Base-by-base conservation (phyloP, 1,139 yeast species). In the Yamadazyma sp. region DNA sequence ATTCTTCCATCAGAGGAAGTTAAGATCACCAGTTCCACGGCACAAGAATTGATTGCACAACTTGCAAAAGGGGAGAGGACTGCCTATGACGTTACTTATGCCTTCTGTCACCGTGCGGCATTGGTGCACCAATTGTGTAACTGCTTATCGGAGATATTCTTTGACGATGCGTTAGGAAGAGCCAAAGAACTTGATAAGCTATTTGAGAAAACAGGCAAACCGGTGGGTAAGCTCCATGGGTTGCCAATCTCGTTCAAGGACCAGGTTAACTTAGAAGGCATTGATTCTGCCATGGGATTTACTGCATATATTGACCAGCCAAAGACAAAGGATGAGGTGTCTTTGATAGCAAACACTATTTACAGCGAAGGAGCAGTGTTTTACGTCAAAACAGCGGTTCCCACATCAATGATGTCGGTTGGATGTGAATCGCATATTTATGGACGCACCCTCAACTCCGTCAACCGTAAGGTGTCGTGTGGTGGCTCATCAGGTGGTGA, bases 221-320 rank as follows among this genome's bases (percentile, higher is more conserved):
- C 48, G 18, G 42, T 38, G 33, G 74, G 64, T 32, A 68, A 60
- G 5, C 46, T 55, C 32, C 75, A 58, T 38, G 71, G 71, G 0
- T 41, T 66, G 20, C 70, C 76, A 1, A 52, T 65, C 8, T 62
- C 68, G 0, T 46, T 65, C 37, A 77, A 77, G 50, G 62, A 57
- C 27, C 42, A 41, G 23, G 15, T 41, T 12, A 41, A 45, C 39
- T 47, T 75, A n/a, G 64, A 61, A 38, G 80, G 80, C 1, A 41
- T 66, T 6, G 73, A 66, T 31, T 62, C 78, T 1, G 56, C 74
- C 0, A 56, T 73, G 34, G 82, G 80, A 6, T 72, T 61, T 41
- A 64, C 72, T 7, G 67, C 56, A 33, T 59, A 53, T 28, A 58
- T 47, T 36, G 61, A 51, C 35, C 55, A 50, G 12, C 45, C 43